Percentiles rank a stretch among this genome's conserved stretches.
phyloP scores from a whole-genome alignment of 306 rosid species.

The Corylus heterophylla region DNA sequence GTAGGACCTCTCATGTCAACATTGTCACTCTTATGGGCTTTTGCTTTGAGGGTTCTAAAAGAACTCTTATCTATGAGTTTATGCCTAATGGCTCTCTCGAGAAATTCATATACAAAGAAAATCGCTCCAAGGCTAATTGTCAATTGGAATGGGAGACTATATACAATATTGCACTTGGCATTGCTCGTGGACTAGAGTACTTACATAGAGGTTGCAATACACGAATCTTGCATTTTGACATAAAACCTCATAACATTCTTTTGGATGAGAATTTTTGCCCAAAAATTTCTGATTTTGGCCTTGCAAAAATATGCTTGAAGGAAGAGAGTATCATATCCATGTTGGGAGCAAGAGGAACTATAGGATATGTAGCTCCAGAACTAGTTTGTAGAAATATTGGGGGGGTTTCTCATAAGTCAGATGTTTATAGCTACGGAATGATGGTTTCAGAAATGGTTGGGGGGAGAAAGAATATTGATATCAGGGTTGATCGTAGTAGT shows the following conservation, averaged over 20 bases:
- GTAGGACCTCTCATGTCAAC: neutral
- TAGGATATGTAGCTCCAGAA: too few species aligned
- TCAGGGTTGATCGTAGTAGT: too few species aligned
- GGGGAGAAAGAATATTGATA: too few species aligned
- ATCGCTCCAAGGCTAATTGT: neutral
- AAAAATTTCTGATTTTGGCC: neutral
- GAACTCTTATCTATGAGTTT: neutral
- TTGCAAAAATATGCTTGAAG: neutral
- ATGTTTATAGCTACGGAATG: too few species aligned
- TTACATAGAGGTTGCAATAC: neutral
- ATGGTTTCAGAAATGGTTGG: too few species aligned
- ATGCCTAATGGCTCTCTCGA: neutral
- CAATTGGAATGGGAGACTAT: neutral
- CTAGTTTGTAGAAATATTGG: too few species aligned
- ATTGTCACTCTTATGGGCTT: neutral
- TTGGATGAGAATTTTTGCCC: neutral
- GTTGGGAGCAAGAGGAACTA: too few species aligned
- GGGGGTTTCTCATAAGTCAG: too few species aligned
- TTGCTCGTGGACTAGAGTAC: neutral
- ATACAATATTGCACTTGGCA: neutral
- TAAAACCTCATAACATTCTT: neutral
- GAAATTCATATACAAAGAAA: neutral
- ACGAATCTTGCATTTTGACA: neutral
- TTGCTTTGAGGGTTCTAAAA: neutral
- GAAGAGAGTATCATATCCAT: neutral